Evolutionary conservation across 345 rosid species (phyloP).

Genomic region (Iberis pinnata): DNA sequence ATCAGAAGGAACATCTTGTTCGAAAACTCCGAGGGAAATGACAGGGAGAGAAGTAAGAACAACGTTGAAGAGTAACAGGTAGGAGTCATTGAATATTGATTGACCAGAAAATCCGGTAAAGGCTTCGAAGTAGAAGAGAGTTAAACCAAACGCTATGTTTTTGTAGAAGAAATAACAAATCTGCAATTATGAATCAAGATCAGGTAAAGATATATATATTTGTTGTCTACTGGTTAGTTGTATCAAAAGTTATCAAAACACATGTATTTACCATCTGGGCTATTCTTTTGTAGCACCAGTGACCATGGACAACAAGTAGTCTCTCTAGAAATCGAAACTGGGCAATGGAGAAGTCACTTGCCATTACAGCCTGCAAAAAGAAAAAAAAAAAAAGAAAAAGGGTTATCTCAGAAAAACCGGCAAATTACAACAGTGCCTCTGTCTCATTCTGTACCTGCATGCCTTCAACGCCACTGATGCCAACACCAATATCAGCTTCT

Average conservation of each 20-base stretch:
- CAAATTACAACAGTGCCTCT: neutral
- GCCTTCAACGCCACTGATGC: constrained; percentile 87
- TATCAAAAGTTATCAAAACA: constrained; percentile 1
- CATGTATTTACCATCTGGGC: constrained; percentile 55
- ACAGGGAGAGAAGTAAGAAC: constrained; percentile 70
- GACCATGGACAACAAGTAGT: constrained; percentile 69
- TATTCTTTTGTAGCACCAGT: constrained; percentile 76
- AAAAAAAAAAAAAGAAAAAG: neutral
- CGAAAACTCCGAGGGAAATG: constrained; percentile 63
- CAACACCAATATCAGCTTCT: constrained; percentile 89
- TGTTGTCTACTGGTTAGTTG: neutral
- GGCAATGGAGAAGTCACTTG: constrained; percentile 72
- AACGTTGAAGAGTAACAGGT: constrained; percentile 63
- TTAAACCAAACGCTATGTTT: constrained; percentile 73
- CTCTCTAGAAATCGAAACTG: constrained; percentile 69
- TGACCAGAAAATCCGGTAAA: constrained; percentile 67
- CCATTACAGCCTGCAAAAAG: constrained; percentile 68
- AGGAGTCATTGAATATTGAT: constrained; percentile 61
- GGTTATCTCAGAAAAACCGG: neutral
- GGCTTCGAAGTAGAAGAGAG: constrained; percentile 65
- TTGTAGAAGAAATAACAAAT: constrained; percentile 70
- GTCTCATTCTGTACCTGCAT: constrained; percentile 63
- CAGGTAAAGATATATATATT: neutral
- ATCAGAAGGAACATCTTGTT: constrained; percentile 73
- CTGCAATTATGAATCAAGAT: constrained; percentile 31